Evolutionary conservation across 176 grass and related monocot species (phyloP), one percentile per base, ranked within the genome.

Genomic region (Aegilops umbellulata): DNA sequence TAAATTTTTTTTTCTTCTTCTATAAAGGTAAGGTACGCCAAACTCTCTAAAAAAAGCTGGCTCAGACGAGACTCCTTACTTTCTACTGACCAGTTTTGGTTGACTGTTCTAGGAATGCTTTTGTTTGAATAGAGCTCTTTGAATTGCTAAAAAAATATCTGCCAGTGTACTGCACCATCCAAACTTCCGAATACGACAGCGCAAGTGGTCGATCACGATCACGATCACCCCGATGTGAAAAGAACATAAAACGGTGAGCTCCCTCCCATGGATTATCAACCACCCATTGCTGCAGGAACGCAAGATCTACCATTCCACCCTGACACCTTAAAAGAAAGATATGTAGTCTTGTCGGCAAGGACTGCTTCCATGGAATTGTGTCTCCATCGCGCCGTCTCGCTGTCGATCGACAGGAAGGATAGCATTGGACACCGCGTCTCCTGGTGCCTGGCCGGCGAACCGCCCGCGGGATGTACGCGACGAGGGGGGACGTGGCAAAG

Each of bases 391-490:
- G 36, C 35, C 42, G 16, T 13, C 25, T 39, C 14, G 12, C 63
- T 42, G 16, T 49, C 72, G 8, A 12, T 57, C 53, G 53, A 57
- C 53, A 2, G 7, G 63, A 6, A 67, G 0, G 78, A 64, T 61
- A 22, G 13, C 12, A 70, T 20, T n/a, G 34, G 55, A 44, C 53
- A 41, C 81, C 49, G 39, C 32, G 67, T 58, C 23, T 1, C 8
- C 60, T 10, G 0, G 58, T 20, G 14, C n/a, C 29, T 34, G 62
- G 69, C 63, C 83, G 44, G 62, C 26, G 47, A 42, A 6, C 65
- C 35, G 79, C 51, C 68, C 86, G 65, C 86, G 65, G 74, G 65
- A 29, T 72, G 24, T 23, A 82, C 87, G 12, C 87, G 87, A 0
- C 20, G 9, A 44, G 25, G 16, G 68, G 58, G 7, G 4, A 19